These are phyloP conservation scores for Pseudocercospora cruenta DNA, from an alignment of 2,329 filamentous ascomycete genomes.

Conservation along the genomic window DNA sequence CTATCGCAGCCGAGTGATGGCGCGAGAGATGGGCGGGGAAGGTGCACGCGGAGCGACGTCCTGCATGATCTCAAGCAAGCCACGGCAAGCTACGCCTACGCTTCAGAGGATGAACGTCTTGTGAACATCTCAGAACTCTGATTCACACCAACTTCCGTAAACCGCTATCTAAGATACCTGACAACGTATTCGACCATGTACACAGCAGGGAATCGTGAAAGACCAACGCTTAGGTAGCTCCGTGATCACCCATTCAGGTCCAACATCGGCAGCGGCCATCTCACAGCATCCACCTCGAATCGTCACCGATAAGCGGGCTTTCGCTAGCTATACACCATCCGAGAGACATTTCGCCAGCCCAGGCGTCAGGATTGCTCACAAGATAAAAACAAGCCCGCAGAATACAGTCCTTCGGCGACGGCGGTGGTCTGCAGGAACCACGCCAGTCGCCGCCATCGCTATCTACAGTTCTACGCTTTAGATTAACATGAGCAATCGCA, in stretches of 20 bases:
- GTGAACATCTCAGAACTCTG: not conserved
- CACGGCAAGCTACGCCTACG: not conserved
- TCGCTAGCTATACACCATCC: not conserved
- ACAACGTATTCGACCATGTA: not conserved
- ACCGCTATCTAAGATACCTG: not conserved
- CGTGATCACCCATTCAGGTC: not conserved
- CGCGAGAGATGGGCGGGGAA: not conserved
- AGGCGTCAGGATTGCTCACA: not conserved
- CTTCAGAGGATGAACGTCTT: not conserved
- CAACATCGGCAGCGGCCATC: not conserved
- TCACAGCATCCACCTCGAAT: not conserved
- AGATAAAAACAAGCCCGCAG: not conserved
- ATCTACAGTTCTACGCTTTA: not conserved
- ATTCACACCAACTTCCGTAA: not conserved
- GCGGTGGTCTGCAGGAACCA: not conserved
- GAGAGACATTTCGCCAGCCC: not conserved
- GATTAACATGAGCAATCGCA: not conserved
- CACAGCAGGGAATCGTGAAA: not conserved
- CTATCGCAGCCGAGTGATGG: not conserved
- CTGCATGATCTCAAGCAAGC: constrained; percentile 4
- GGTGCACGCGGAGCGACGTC: not conserved
- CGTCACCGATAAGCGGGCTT: not conserved
- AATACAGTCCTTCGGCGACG: not conserved
- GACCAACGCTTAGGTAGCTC: not conserved
- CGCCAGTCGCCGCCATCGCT: constrained; percentile 2